These are phyloP conservation scores for Chondrostereum purpureum DNA, from an alignment of 1,284 basidiomycete species.

Conservation along the genomic window DNA sequence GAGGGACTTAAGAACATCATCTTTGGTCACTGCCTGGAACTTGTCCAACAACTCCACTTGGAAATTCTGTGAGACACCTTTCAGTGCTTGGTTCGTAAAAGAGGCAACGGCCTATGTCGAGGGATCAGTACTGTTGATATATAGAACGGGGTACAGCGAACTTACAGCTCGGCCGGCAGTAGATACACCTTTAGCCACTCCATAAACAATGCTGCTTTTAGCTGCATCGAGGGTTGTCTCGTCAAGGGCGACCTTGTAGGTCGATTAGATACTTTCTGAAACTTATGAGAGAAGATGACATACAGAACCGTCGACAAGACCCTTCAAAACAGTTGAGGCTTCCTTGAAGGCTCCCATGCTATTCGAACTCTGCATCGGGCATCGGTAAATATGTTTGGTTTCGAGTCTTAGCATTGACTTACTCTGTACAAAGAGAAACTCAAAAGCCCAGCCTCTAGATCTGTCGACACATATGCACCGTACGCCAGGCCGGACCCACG, in stretches of 20 bases:
- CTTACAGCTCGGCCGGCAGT: constrained; percentile 81
- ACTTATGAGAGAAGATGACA: constrained; percentile 27
- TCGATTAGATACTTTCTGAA: constrained; percentile 4
- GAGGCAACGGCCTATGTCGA: constrained; percentile 62
- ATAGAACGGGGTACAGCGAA: constrained; percentile 8
- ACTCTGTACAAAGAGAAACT: constrained; percentile 82
- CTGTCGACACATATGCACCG: constrained; percentile 70
- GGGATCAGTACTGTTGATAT: background rate
- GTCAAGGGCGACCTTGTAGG: constrained; percentile 71
- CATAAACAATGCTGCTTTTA: constrained; percentile 86
- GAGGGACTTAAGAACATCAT: constrained; percentile 69
- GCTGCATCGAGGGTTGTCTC: constrained; percentile 85
- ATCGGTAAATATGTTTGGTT: too few relatives aligned
- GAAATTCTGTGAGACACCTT: constrained; percentile 69
- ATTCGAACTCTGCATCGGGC: constrained; percentile 69
- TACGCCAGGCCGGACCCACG: constrained; percentile 93
- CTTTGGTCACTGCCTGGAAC: constrained; percentile 73
- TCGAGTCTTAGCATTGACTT: constrained; percentile 23
- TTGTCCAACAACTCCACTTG: constrained; percentile 72
- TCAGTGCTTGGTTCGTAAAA: constrained; percentile 84
- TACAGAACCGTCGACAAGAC: constrained; percentile 75
- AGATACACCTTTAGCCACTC: constrained; percentile 75
- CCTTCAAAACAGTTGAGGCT: constrained; percentile 69
- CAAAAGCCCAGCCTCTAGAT: constrained; percentile 79
- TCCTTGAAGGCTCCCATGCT: constrained; percentile 80